These are phyloP conservation scores for Smithsoniella earleae DNA, from an alignment of 163 green algal genomes.

Conservation along the genomic window DNA sequence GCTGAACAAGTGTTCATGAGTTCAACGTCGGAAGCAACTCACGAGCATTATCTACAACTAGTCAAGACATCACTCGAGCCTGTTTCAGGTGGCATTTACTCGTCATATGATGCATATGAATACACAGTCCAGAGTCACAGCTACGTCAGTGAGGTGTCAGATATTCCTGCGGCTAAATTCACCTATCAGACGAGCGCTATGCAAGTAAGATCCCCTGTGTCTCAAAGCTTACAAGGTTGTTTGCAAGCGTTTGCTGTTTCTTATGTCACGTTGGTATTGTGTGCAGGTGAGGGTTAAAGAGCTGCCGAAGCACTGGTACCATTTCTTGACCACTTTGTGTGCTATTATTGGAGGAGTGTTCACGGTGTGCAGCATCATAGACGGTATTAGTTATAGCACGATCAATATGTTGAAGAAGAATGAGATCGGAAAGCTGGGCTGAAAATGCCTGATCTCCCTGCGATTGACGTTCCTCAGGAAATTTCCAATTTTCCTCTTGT, in stretches of 20 bases:
- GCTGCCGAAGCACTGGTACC: constrained; percentile 57
- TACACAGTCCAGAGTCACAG: constrained; percentile 85
- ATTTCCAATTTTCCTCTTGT: not conserved
- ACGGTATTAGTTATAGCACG: constrained; percentile 69
- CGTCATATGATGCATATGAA: constrained; percentile 76
- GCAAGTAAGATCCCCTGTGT: constrained; percentile 9
- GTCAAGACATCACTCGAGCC: constrained; percentile 77
- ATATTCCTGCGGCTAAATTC: constrained; percentile 70
- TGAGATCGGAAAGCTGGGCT: constrained; percentile 71
- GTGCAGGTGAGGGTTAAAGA: constrained; percentile 72
- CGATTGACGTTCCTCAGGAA: too few relatives aligned
- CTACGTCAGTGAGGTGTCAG: constrained; percentile 54
- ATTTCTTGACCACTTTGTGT: constrained; percentile 88
- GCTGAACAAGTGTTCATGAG: constrained; percentile 55
- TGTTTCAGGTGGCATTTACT: constrained; percentile 28
- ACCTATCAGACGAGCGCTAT: constrained; percentile 52
- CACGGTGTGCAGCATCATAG: constrained; percentile 91
- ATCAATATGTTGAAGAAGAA: constrained; percentile 67
- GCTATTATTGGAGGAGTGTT: constrained; percentile 93
- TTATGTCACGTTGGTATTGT: too few relatives aligned
- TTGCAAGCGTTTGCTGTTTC: too few relatives aligned
- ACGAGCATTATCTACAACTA: constrained; percentile 84
- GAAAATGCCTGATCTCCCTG: too few relatives aligned
- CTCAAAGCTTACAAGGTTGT: too few relatives aligned
- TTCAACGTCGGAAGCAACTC: constrained; percentile 55